Evolutionary conservation across 139 green algal species (phyloP).

Genomic region (Auxenochlorella pyrenoidosa): DNA sequence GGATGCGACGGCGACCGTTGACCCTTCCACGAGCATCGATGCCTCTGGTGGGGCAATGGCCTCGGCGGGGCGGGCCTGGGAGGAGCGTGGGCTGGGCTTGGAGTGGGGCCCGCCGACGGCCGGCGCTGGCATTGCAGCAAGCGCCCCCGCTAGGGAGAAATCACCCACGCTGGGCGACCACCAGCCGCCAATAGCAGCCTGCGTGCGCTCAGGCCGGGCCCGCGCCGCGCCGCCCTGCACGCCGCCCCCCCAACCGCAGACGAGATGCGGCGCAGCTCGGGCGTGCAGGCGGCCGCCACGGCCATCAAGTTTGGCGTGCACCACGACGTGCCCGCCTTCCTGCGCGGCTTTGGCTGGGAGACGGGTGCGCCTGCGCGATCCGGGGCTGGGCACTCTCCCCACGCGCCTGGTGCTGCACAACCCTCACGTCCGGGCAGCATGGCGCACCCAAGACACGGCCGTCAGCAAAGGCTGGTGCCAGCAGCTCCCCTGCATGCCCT

Average conservation of each 20-base stretch:
- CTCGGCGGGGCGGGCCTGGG: too few relatives aligned
- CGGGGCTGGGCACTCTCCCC: too few relatives aligned
- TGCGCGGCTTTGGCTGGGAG: conserved; percentile 2
- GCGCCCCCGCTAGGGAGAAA: too few relatives aligned
- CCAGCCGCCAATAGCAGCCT: neutral
- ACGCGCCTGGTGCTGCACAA: too few relatives aligned
- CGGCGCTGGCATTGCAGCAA: too few relatives aligned
- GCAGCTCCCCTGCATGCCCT: neutral
- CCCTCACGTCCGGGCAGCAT: too few relatives aligned
- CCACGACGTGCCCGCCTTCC: neutral
- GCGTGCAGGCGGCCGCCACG: neutral
- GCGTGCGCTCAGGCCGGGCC: too few relatives aligned
- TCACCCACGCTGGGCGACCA: too few relatives aligned
- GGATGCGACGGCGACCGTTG: neutral
- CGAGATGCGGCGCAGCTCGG: neutral
- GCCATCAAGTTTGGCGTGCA: conserved; percentile 19
- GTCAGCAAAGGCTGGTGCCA: too few relatives aligned
- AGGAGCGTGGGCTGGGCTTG: too few relatives aligned
- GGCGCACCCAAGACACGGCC: too few relatives aligned
- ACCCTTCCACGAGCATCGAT: neutral
- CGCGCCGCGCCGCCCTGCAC: neutral
- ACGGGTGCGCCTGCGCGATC: too few relatives aligned
- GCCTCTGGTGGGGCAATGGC: neutral
- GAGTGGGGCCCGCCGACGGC: neutral
- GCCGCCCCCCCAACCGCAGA: neutral